These are phyloP conservation scores for Albugo candida DNA, from an alignment of 352 stramenopile genomes.

Conservation along the genomic window DNA sequence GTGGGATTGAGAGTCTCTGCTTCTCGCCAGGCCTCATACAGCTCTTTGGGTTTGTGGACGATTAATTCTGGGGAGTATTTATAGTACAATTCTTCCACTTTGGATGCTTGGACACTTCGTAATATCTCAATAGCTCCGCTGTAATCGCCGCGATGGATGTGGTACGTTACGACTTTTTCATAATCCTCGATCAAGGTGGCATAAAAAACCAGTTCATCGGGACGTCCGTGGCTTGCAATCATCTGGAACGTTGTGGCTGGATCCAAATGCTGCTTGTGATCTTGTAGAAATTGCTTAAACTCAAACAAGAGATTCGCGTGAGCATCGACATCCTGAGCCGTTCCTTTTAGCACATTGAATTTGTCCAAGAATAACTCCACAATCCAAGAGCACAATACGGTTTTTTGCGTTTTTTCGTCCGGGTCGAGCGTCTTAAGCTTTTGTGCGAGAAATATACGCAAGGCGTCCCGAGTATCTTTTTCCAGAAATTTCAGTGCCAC, in stretches of 20 bases:
- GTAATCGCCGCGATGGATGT: slow-evolving; percentile 81
- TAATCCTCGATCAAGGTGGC: slow-evolving; percentile 87
- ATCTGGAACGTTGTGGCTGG: slow-evolving; percentile 82
- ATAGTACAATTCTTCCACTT: slow-evolving; percentile 87
- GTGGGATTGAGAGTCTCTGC: slow-evolving; percentile 78
- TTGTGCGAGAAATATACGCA: slow-evolving; percentile 77
- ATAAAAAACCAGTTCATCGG: slow-evolving; percentile 84
- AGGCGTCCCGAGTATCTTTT: slow-evolving; percentile 49
- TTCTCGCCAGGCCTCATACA: slow-evolving; percentile 83
- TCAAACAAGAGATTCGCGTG: slow-evolving; percentile 76
- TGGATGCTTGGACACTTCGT: slow-evolving; percentile 70
- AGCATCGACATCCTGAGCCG: slow-evolving; percentile 64
- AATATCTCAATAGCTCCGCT: slow-evolving; percentile 77
- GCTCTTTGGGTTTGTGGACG: slow-evolving; percentile 77
- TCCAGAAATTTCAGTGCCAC: slow-evolving; percentile 84
- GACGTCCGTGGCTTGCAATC: slow-evolving; percentile 81
- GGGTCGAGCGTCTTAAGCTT: slow-evolving; percentile 66
- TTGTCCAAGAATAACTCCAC: slow-evolving; percentile 85
- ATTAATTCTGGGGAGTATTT: slow-evolving; percentile 88
- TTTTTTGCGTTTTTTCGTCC: slow-evolving; percentile 83
- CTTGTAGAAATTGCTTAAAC: slow-evolving; percentile 84
- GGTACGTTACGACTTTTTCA: slow-evolving; percentile 85
- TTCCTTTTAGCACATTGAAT: slow-evolving; percentile 73
- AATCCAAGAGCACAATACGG: slow-evolving; percentile 85
- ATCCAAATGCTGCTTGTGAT: slow-evolving; percentile 73